Evolutionary conservation across 257 asterid species (phyloP), one percentile per base, ranked within the genome.

Genomic region (Solanum clarkiae): DNA sequence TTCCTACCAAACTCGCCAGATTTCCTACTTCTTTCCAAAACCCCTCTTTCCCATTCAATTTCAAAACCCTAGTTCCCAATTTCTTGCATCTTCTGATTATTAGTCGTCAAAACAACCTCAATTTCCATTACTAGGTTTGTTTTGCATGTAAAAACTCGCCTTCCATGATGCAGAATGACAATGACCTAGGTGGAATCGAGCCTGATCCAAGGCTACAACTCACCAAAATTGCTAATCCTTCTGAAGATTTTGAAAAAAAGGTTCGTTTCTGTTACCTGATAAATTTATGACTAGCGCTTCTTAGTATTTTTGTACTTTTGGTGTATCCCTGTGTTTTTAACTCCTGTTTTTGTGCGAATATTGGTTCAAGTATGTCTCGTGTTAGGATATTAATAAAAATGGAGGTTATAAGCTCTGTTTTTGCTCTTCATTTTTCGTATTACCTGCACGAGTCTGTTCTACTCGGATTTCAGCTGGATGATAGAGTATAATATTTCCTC

Each of bases 161-260:
- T 65, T 77, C 80, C 36, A 47, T 32, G 45, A 36, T 80, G 42
- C 89, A 32, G 44, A 44, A 32, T 59, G 86, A 83, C n/a, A 44
- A 55, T 80, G 85, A 74, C 12, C 3, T 62, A 7, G 84, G 66
- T 51, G 86, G 69, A 66, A 82, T 70, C 40, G 90, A 90, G 60
- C 62, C 94, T 77, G 68, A 90, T 20, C 87, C 80, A 17, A 90
- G 87, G 80, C 86, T 87, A 14, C 93, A 86, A 82, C 89, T 93
- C 79, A 84, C 90, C 82, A 91, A 92, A 89, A 90, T 90, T 82
- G 87, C 93, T 62, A 88, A 89, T 72, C 84, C 86, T 70, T 91
- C 94, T 18, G 92, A 90, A n/a, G 94, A 92, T 74, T 57, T 87
- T 57, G 93, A 90, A 40, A 91, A 91, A 77, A 91, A 91, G 93